phyloP scores from a whole-genome alignment of 495 filamentous ascomycete species.

The Aspergillus affinis region DNA sequence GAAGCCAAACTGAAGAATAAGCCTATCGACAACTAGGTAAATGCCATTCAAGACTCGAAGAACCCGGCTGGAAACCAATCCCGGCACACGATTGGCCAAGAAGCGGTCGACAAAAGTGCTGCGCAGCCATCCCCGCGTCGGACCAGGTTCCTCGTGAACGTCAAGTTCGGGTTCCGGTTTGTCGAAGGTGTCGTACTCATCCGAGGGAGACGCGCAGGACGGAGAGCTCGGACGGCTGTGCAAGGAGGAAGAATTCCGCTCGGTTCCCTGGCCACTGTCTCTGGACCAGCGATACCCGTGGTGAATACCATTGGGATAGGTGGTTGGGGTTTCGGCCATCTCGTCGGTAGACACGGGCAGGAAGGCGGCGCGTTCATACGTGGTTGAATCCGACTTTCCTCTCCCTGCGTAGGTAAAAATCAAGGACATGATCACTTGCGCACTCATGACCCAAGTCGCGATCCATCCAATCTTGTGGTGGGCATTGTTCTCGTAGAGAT shows the following conservation, averaged over 20 bases:
- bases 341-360: conserved; percentile 69
- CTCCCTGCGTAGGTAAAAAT: conserved; percentile 53
- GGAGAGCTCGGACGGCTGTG: conserved; percentile 65
- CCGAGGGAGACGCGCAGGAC: conserved; percentile 48
- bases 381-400: conserved; percentile 23
- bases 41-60: conserved; percentile 56
- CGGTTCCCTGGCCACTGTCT: conserved; percentile 89
- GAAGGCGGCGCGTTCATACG: conserved; percentile 51
- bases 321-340: conserved; percentile 58
- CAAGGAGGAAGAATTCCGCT: conserved; percentile 66
- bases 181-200: conserved; percentile 54
- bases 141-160: conserved; percentile 27
- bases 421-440: conserved; percentile 68
- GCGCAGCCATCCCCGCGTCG: conserved; percentile 45
- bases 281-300: conserved; percentile 67
- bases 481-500: conserved; percentile 84
- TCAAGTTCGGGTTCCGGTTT: conserved; percentile 56
- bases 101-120: conserved; percentile 49
- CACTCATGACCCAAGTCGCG: conserved; percentile 66
- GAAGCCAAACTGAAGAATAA: conserved; percentile 66
- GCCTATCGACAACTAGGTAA: conserved; percentile 61
- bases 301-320: conserved; percentile 40
- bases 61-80: conserved; percentile 60
- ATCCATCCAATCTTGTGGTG: conserved; percentile 92
- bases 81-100: conserved; percentile 45